phyloP scores from a whole-genome alignment of 2,329 filamentous ascomycete genomes.

The Didymosphaeria variabile region DNA sequence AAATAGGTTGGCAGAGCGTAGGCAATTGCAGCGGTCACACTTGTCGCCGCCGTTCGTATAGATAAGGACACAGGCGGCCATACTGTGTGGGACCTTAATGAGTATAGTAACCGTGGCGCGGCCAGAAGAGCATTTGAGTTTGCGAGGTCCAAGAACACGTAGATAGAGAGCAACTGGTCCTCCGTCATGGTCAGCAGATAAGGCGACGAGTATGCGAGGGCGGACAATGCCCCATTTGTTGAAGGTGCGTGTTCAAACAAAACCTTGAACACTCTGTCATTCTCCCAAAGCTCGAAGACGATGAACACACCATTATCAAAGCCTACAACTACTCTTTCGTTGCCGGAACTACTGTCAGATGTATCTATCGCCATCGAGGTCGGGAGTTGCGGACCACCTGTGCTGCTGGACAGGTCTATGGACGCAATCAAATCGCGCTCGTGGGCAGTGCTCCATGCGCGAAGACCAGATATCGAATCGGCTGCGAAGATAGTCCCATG shows the following conservation, averaged over 20 bases:
- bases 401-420: conserved; percentile 34
- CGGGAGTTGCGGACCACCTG: conserved; percentile 52
- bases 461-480: conserved; percentile 73
- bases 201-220: conserved; percentile 76
- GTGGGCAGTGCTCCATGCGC: conserved; percentile 77
- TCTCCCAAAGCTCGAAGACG: conserved; percentile 69
- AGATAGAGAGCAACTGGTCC: conserved; percentile 78
- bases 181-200: conserved; percentile 82
- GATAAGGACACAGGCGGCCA: conserved; percentile 83
- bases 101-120: conserved; percentile 72
- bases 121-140: conserved; percentile 27
- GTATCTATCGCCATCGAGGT: conserved; percentile 72
- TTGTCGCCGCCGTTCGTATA: conserved; percentile 71
- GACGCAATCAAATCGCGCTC: conserved; percentile 67
- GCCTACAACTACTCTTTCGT: conserved; percentile 45
- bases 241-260: conserved; percentile 70
- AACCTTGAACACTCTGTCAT: conserved; percentile 54
- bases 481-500: conserved; percentile 81
- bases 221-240: conserved; percentile 71
- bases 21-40: conserved; percentile 82
- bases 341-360: conserved; percentile 33
- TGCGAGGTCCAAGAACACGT: conserved; percentile 63
- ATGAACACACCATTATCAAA: conserved; percentile 62
- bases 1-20: conserved; percentile 82
- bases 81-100: conserved; percentile 81